Evolutionary conservation across 345 rosid genomes (phyloP).

Genomic region (Passiflora organensis): DNA sequence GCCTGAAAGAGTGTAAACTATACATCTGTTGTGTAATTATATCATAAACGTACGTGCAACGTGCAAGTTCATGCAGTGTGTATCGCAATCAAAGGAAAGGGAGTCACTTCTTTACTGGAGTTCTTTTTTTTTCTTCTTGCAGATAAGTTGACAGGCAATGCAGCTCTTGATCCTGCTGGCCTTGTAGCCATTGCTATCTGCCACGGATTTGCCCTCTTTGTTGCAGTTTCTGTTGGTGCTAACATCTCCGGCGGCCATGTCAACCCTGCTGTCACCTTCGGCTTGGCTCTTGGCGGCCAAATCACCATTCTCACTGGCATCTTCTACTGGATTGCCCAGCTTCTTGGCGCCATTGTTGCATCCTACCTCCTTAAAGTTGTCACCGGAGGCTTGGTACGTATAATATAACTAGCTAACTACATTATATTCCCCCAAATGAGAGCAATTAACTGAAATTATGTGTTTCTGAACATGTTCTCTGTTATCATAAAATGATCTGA

Average conservation of each 20-base stretch:
- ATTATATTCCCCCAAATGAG: too few species aligned
- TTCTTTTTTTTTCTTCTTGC: background rate
- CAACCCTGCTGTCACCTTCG: conserved; percentile 91
- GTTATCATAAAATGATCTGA: too few species aligned
- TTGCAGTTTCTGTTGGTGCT: conserved; percentile 79
- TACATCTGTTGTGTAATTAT: too few species aligned
- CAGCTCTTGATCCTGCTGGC: conserved; percentile 82
- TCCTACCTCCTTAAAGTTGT: conserved; percentile 65
- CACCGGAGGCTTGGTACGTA: conserved; percentile 83
- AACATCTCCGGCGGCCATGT: conserved; percentile 97
- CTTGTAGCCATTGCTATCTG: conserved; percentile 78
- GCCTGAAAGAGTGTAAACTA: too few species aligned
- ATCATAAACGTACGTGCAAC: too few species aligned
- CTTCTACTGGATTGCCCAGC: conserved; percentile 93
- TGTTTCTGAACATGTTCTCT: too few species aligned
- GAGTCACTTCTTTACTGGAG: background rate
- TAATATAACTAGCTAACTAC: background rate
- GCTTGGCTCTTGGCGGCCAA: conserved; percentile 88
- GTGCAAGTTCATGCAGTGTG: too few species aligned
- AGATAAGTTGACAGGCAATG: conserved; percentile 74
- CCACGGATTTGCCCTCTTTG: conserved; percentile 90
- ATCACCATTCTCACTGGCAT: conserved; percentile 83
- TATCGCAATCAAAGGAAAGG: too few species aligned
- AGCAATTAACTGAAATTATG: too few species aligned
- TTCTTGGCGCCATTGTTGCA: conserved; percentile 79